Conservation (phyloP, 768 basidiomycete species). For the Lentinula lateritia region DNA sequence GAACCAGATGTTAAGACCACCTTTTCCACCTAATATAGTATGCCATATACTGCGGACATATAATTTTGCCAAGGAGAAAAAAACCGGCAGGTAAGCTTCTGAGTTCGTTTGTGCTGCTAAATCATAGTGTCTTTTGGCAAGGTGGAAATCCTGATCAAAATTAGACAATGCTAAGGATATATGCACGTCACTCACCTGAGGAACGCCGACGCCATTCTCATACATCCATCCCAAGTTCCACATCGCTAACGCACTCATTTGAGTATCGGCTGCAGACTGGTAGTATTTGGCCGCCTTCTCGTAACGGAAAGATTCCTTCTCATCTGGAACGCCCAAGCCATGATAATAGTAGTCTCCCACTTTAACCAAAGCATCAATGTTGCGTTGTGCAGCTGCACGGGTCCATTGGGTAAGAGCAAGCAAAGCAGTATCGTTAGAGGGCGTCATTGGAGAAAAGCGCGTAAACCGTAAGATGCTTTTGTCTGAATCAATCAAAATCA, state of each 20-base stretch:
- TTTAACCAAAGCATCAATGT: slow-evolving; percentile 96
- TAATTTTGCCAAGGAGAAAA: slow-evolving; percentile 75
- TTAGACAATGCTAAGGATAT: background rate
- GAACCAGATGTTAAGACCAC: slow-evolving; percentile 64
- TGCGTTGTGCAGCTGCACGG: slow-evolving; percentile 87
- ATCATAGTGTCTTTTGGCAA: slow-evolving; percentile 96
- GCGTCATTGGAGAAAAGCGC: slow-evolving; percentile 61
- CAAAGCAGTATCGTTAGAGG: slow-evolving; percentile 77
- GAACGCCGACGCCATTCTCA: slow-evolving; percentile 90
- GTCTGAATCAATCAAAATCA: slow-evolving; percentile 35
- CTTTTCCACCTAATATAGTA: slow-evolving; percentile 65
- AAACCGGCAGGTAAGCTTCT: slow-evolving; percentile 87
- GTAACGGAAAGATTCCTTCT: slow-evolving; percentile 56
- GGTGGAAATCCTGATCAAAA: slow-evolving; percentile 75
- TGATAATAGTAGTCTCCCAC: slow-evolving; percentile 97
- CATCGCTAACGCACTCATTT: slow-evolving; percentile 90
- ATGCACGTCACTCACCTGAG: slow-evolving; percentile 49
- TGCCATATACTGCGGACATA: slow-evolving; percentile 84
- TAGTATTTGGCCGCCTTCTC: slow-evolving; percentile 95
- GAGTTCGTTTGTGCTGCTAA: slow-evolving; percentile 78
- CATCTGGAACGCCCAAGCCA: slow-evolving; percentile 74
- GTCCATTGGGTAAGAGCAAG: slow-evolving; percentile 92
- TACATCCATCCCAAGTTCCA: slow-evolving; percentile 99
- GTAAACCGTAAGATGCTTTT: slow-evolving; percentile 64
- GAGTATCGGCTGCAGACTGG: slow-evolving; percentile 89